Evolutionary conservation across 257 asterid species (phyloP), one percentile per base, ranked within the genome.

Genomic region (Solanum megistacrolobum): DNA sequence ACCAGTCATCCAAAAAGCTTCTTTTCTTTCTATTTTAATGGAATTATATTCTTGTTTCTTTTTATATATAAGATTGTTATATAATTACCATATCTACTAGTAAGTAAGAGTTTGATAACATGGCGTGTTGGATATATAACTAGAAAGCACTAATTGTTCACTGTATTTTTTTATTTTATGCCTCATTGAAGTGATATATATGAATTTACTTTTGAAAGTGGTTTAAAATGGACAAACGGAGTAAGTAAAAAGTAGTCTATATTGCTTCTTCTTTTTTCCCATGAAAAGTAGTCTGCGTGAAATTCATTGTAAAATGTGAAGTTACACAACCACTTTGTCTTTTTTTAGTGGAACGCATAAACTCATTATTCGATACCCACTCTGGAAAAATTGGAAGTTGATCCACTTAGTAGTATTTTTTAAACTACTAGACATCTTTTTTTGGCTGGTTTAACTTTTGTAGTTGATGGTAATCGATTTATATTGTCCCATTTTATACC

Each of bases 391-490:
- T 41, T n/a, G 12, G n/a, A 12, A 41, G n/a, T 78, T 39, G 21
- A 41, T 78, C 35, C 84, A 78, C n/a, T 39, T 39, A 5, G n/a
- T 39, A 9, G 4, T 5, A 0, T 36, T 76, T n/a, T 5, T 5
- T 18, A 32, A 23, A 36, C 4, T n/a, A 76, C 2, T 36, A 12
- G 7, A 12, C 62, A 78, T 34, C n/a, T 23, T 41, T 73, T 21
- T 14, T 25, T 52, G 31, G 60, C 35, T 39, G 69, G 75, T 89
- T 58, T 23, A 52, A 52, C 35, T 23, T 3, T 27, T 46, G 66
- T 36, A 89, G 92, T 91, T 85, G 91, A 87, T 86, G 73, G 86
- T 38, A 83, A 65, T 88, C 89, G 91, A 92, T 88, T 87, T 38
- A 7, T 6, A 2, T 62, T 4, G 18, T n/a, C 34, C 73, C 73